Evolutionary conservation across 2,329 filamentous ascomycete genomes (phyloP).

Genomic region (Coniochaeta sp.): DNA sequence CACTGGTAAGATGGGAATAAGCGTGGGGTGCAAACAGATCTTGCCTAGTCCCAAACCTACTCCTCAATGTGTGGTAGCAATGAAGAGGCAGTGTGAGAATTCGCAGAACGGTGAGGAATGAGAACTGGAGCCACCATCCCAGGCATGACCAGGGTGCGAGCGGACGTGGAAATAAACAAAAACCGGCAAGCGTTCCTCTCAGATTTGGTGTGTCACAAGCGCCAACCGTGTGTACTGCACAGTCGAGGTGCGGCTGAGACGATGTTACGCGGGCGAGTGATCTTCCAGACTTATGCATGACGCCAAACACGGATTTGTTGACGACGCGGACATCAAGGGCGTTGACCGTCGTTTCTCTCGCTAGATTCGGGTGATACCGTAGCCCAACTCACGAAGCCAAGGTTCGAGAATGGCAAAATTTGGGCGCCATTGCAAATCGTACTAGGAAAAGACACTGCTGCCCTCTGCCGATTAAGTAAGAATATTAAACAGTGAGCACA

Average conservation of each 20-base stretch:
- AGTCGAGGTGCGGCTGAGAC: not conserved
- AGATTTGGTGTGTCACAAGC: not conserved
- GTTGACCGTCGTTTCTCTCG: not conserved
- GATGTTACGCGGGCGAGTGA: not conserved
- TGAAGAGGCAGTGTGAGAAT: not conserved
- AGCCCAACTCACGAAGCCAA: not conserved
- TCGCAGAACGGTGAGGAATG: not conserved
- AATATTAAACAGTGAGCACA: not conserved
- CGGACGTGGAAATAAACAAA: not conserved
- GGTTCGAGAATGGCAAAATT: not conserved
- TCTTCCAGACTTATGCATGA: not conserved
- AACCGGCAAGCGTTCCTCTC: not conserved
- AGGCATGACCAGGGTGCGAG: not conserved
- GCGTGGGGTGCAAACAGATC: not conserved
- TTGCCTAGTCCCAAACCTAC: not conserved
- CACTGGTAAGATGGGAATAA: not conserved
- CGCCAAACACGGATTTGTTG: not conserved
- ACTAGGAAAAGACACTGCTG: not conserved
- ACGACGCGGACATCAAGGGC: not conserved
- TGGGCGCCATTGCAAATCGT: not conserved
- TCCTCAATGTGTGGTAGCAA: not conserved
- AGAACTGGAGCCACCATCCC: not conserved
- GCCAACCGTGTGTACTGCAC: not conserved
- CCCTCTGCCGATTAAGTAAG: not conserved
- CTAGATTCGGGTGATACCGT: not conserved